Evolutionary conservation across 2,329 filamentous ascomycete species (phyloP), one percentile per base, ranked within the genome.

Genomic region (Ascochyta rabiei): DNA sequence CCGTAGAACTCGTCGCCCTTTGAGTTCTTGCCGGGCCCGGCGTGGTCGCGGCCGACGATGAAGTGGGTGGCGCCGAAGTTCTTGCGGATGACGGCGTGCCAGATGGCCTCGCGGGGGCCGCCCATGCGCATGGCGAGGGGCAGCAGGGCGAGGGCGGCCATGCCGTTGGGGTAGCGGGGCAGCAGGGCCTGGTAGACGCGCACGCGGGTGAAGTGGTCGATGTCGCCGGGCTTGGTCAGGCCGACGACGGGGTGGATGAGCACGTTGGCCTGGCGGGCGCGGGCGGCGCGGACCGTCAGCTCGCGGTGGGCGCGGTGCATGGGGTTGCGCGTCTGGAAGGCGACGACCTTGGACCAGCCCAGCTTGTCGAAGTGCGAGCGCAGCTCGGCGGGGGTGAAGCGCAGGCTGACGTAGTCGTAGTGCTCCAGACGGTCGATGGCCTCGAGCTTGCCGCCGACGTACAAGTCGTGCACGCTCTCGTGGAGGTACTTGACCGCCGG

Each of bases 21-120:
- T 83, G 91, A 96, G 87, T 98, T 98, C 86, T 96, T 97, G 73
- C 95, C 95, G 39, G 95, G 95, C 44, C 95, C 95, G 64, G 95
- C 95, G 80, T 99, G 95, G 81, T 99, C 95, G 81, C 95, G 91
- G 58, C 95, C 95, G 64, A 99, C 93, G 70, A 99, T 99, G 84
- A 99, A 99, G 84, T 99, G 95, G 15, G 95, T 98, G 42, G 93
- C 92, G 71, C 95, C 95, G 81, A 97, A 93, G 81, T 99, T 99
- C 88, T 98, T 99, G 76, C 95, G 92, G 84, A 99, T 99, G 72
- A 99, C 96, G 73, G 95, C 95, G 83, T 99, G 95, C 95, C 95
- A 99, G 81, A 99, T 92, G 67, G 95, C 95, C 83, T 99, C 95
- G 66, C 95, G 91, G 61, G 95, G 95, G 70, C 95, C 95, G 74